These are phyloP conservation scores for Fragilaria radians DNA, from an alignment of 108 stramenopile genomes.

Conservation along the genomic window DNA sequence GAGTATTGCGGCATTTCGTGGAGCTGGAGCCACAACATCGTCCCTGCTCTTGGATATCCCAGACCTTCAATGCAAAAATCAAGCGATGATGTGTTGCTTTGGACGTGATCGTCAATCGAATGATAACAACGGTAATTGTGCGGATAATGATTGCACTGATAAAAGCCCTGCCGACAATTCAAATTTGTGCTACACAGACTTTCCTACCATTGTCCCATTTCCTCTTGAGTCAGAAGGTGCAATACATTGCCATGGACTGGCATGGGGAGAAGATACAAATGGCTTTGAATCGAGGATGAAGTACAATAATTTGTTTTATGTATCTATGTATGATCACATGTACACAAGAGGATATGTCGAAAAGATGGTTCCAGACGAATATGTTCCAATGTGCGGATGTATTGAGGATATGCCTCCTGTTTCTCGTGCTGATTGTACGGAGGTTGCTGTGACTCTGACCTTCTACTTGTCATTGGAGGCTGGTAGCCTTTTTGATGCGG, in stretches of 20 bases:
- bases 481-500: too few species aligned
- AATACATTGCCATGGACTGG: conserved; percentile 49
- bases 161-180: conserved; percentile 50
- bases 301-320: conserved; percentile 42
- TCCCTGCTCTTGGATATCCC: too few species aligned
- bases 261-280: conserved; percentile 21
- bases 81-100: conserved; percentile 49
- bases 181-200: conserved; percentile 43
- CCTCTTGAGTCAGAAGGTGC: conserved; percentile 35
- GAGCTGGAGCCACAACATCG: background rate
- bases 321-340: conserved; percentile 55
- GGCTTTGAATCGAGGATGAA: background rate
- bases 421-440: conserved; percentile 41
- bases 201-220: conserved; percentile 17
- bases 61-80: background rate
- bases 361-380: conserved; percentile 23
- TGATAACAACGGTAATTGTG: conserved; percentile 53
- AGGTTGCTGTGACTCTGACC: conserved; percentile 11
- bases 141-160: conserved; percentile 32
- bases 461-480: too few species aligned
- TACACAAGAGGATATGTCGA: conserved; percentile 38
- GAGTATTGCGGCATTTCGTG: background rate
- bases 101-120: conserved; percentile 43
- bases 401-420: conserved; percentile 49
- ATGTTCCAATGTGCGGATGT: conserved; percentile 38